Conservation (phyloP, 352 stramenopile species). For the Phytophthora palmivora region DNA sequence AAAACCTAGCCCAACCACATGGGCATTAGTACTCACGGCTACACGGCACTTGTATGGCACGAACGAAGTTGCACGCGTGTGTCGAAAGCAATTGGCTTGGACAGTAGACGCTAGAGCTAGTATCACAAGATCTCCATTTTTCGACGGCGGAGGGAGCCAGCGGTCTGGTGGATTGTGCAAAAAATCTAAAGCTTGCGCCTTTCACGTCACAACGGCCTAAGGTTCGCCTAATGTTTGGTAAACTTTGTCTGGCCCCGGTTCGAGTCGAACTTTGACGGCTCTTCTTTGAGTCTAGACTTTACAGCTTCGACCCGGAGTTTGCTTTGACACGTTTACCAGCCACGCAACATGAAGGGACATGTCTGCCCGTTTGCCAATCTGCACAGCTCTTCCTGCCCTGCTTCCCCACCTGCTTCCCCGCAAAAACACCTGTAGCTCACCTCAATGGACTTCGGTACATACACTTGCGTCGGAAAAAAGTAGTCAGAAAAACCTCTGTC, state of each 20-base stretch:
- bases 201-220: conserved; percentile 12
- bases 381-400: conserved; percentile 1
- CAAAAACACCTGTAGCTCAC: too few species aligned
- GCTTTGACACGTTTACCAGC: conserved; percentile 13
- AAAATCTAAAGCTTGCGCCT: conserved; percentile 3
- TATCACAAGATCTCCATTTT: background rate
- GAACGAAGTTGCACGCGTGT: background rate
- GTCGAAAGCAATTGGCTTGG: conserved; percentile 10
- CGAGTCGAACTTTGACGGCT: background rate
- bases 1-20: too few species aligned
- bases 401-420: too few species aligned
- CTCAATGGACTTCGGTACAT: too few species aligned
- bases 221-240: background rate
- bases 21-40: too few species aligned
- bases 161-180: background rate
- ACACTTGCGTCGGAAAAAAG: background rate
- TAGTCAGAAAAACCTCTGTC: conserved; percentile 24
- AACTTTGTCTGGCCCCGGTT: too few species aligned
- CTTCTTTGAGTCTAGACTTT: conserved; percentile 14
- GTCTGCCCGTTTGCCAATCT: conserved; percentile 1
- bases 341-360: conserved; percentile 2
- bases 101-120: conserved; percentile 2
- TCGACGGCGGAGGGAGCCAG: conserved; percentile 10
- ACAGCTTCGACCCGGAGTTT: conserved; percentile 1
- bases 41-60: too few species aligned